Evolutionary conservation across 306 rosid genomes (phyloP).

Genomic region (Rubus parviflorus): DNA sequence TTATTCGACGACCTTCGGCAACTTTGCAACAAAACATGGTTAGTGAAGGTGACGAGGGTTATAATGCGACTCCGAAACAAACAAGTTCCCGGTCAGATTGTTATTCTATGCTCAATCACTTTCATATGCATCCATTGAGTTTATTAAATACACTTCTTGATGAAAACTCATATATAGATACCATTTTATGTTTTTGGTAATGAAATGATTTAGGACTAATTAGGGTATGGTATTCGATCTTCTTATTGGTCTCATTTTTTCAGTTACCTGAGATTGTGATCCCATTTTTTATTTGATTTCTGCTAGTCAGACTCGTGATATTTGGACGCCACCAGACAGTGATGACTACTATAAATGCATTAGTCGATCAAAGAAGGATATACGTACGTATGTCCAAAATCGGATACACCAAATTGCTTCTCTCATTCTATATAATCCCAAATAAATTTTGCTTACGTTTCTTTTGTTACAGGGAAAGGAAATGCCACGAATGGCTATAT

Average conservation of each 20-base stretch:
- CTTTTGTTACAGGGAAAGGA: slow-evolving; percentile 25
- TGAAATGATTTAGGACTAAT: not conserved
- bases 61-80: not conserved
- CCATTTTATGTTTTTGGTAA: not conserved
- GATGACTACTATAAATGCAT: slow-evolving; percentile 44
- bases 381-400: slow-evolving; percentile 32
- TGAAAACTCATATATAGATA: not conserved
- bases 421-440: not conserved
- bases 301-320: slow-evolving; percentile 51
- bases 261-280: slow-evolving; percentile 28
- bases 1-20: slow-evolving; percentile 9
- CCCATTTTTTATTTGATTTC: slow-evolving; percentile 32
- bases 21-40: not conserved
- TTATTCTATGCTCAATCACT: not conserved
- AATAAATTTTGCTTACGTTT: not conserved
- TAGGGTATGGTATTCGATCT: not conserved
- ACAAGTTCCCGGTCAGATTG: not conserved
- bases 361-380: slow-evolving; percentile 20
- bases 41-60: not conserved
- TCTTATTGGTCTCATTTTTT: not conserved
- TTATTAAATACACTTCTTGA: not conserved
- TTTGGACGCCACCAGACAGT: slow-evolving; percentile 57
- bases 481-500: slow-evolving; percentile 59
- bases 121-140: not conserved
- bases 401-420: not conserved